These are phyloP conservation scores for Eimeria brunetti DNA, from an alignment of 169 alveolate species.

Conservation along the genomic window DNA sequence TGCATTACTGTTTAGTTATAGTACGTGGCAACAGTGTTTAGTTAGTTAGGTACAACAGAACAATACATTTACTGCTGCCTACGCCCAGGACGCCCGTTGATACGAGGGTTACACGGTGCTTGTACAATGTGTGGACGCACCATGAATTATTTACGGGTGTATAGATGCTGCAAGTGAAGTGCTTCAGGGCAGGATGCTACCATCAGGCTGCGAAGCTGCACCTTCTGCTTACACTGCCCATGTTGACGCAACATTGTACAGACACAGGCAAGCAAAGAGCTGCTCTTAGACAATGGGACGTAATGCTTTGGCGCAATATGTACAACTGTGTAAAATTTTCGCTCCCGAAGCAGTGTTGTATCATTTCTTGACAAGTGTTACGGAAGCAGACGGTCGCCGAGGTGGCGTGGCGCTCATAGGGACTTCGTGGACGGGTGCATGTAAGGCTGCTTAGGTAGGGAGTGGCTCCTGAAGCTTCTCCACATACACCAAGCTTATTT, in stretches of 20 bases:
- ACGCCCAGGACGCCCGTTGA: neutral
- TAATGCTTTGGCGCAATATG: neutral
- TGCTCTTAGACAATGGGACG: neutral
- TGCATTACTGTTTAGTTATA: neutral
- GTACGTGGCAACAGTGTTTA: neutral
- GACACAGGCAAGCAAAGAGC: neutral
- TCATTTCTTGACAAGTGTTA: neutral
- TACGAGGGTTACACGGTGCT: too few relatives aligned
- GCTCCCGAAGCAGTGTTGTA: neutral
- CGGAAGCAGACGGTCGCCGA: neutral
- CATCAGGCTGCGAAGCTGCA: neutral
- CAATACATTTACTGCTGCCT: neutral
- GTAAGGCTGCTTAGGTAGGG: too few relatives aligned
- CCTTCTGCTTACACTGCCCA: neutral
- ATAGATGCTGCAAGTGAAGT: neutral
- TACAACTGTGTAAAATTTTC: neutral
- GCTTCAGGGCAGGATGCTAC: neutral
- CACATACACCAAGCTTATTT: too few relatives aligned
- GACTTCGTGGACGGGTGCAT: too few relatives aligned
- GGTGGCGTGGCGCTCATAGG: neutral
- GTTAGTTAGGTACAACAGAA: neutral
- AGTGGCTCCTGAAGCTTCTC: too few relatives aligned
- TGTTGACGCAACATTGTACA: neutral
- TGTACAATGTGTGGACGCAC: neutral
- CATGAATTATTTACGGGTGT: neutral